These are phyloP conservation scores for Picea abies DNA, from an alignment of 83 land plant genomes.

Conservation along the genomic window DNA sequence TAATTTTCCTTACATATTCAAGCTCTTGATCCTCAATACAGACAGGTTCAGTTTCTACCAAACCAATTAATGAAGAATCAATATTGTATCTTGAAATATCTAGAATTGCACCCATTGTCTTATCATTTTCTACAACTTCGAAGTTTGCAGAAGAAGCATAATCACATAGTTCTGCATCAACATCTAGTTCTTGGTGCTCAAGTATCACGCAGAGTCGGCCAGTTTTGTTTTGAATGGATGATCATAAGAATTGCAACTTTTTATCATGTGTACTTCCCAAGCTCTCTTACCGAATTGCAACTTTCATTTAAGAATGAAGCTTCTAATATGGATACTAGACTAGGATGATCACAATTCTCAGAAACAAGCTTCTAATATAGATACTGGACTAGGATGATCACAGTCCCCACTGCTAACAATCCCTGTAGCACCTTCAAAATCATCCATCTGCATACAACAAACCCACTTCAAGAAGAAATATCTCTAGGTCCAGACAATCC, in stretches of 20 bases:
- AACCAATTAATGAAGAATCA: too few relatives aligned
- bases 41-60: slow-evolving; percentile 10
- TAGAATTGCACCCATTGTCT: too few relatives aligned
- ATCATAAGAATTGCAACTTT: not conserved
- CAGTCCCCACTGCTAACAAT: slow-evolving; percentile 8
- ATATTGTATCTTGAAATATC: too few relatives aligned
- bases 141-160: slow-evolving; percentile 34
- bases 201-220: too few relatives aligned
- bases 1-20: slow-evolving; percentile 31
- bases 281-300: slow-evolving; percentile 39
- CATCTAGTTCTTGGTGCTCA: too few relatives aligned
- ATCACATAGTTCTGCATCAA: slow-evolving; percentile 34
- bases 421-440: not conserved
- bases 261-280: slow-evolving; percentile 30
- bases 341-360: too few relatives aligned
- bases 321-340: too few relatives aligned
- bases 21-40: slow-evolving; percentile 33
- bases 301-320: slow-evolving; percentile 55
- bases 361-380: slow-evolving; percentile 57
- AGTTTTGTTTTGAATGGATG: too few relatives aligned
- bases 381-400: slow-evolving; percentile 54
- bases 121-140: not conserved
- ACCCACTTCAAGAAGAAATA: too few relatives aligned
- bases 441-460: too few relatives aligned
- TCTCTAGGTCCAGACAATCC: too few relatives aligned